Conservation (phyloP, 176 grass and related monocot genomes). For the Avena atlantica region DNA sequence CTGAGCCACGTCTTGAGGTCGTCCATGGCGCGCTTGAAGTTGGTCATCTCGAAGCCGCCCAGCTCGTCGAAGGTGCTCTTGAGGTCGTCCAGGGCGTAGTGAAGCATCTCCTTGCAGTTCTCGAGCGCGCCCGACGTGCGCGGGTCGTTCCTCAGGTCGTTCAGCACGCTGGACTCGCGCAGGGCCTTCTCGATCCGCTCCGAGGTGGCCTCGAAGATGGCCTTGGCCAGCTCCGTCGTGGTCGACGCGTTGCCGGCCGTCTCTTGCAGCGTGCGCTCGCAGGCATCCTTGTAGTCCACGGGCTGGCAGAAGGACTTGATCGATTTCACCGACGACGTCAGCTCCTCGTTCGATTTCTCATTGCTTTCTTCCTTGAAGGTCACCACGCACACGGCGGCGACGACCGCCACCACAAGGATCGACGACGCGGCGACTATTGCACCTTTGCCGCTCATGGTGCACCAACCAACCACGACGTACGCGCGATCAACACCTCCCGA, state of each 20-base stretch:
- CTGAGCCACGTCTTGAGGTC: slow-evolving; percentile 86
- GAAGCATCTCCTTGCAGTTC: slow-evolving; percentile 74
- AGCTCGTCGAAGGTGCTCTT: slow-evolving; percentile 61
- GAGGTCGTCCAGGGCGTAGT: slow-evolving; percentile 81
- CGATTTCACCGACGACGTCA: slow-evolving; percentile 62
- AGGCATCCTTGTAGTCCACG: slow-evolving; percentile 69
- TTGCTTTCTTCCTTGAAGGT: slow-evolving; percentile 11
- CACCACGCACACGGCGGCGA: slow-evolving; percentile 65
- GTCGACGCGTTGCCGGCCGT: slow-evolving; percentile 56
- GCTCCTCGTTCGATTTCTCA: background rate
- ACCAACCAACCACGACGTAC: background rate
- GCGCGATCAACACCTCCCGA: slow-evolving; percentile 5
- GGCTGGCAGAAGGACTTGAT: slow-evolving; percentile 69
- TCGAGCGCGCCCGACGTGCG: slow-evolving; percentile 66
- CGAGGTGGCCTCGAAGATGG: slow-evolving; percentile 71
- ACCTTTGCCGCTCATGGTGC: slow-evolving; percentile 44
- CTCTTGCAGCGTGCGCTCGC: slow-evolving; percentile 56
- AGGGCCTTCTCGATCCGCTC: slow-evolving; percentile 57
- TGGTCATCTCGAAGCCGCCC: slow-evolving; percentile 59
- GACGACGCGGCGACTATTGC: slow-evolving; percentile 53
- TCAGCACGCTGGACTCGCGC: slow-evolving; percentile 56
- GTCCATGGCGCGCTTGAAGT: slow-evolving; percentile 57
- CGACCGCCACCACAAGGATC: slow-evolving; percentile 69
- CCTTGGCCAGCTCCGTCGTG: slow-evolving; percentile 58
- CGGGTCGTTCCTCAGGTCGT: slow-evolving; percentile 56